Evolutionary conservation across 2,329 filamentous ascomycete genomes (phyloP).

Genomic region (Huntiella abstrusa): DNA sequence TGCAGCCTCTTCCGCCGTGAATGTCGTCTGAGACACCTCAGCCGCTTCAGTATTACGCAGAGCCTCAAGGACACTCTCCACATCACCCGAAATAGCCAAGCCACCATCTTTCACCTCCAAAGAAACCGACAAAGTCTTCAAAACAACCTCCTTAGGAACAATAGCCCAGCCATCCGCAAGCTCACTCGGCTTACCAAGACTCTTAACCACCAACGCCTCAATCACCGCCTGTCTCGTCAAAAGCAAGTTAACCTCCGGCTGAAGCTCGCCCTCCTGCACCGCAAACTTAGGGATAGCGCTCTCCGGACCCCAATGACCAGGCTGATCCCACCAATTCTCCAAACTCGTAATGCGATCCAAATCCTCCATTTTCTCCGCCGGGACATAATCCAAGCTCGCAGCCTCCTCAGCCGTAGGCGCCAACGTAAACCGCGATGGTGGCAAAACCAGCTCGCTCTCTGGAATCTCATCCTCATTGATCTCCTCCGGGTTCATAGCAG

Average conservation of each 20-base stretch:
- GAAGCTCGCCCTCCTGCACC: constrained; percentile 14
- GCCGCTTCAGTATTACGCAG: constrained; percentile 17
- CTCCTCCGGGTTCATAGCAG: background rate
- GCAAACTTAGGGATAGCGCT: constrained; percentile 27
- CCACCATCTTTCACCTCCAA: constrained; percentile 23
- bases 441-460: constrained; percentile 12
- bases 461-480: constrained; percentile 8
- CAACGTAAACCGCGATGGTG: constrained; percentile 10
- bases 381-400: constrained; percentile 24
- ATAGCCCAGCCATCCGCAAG: constrained; percentile 16
- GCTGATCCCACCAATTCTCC: constrained; percentile 33
- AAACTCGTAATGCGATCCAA: constrained; percentile 30
- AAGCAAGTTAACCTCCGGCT: constrained; percentile 21
- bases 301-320: constrained; percentile 31
- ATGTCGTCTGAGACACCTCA: constrained; percentile 14
- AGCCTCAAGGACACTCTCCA: constrained; percentile 17
- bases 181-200: constrained; percentile 14
- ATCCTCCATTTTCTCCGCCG: constrained; percentile 26
- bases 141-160: constrained; percentile 19
- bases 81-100: constrained; percentile 22
- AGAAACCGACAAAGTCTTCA: constrained; percentile 20
- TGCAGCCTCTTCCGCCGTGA: constrained; percentile 20
- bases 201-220: constrained; percentile 29
- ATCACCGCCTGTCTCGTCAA: constrained; percentile 33
- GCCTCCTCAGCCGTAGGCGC: constrained; percentile 13